Evolutionary conservation across 1,284 basidiomycete species (phyloP), one percentile per base, ranked within the genome.

Genomic region (Leccinum insolens): DNA sequence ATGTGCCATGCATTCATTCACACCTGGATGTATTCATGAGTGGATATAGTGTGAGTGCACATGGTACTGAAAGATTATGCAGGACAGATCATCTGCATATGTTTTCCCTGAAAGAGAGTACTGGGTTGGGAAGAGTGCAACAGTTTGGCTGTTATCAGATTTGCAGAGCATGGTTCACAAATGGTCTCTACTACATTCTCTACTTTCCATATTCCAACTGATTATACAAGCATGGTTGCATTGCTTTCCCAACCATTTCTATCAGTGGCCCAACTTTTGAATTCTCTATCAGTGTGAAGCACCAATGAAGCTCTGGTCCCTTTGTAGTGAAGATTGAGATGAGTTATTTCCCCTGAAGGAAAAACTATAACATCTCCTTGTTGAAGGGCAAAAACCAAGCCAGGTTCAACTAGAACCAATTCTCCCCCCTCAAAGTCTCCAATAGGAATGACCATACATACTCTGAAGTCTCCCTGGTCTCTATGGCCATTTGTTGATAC

Each of bases 101-200:
- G 28, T 77, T 79, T 52, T 74, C 77, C 64, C 77, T 78, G 37
- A 59, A 44, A 63, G 63, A 22, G 2, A 46, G 31, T 17, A 31
- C 9, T 67, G 6, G 49, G 20, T 68, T 14, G 37, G 55, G 1
- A 4, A 5, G 9, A 59, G 5, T 52, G 20, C 4, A 41, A 37
- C 4, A 8, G 14, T n/a, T n/a, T 49, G 46, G 9, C 46, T 49
- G 46, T 49, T 49, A 49, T 49, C 17, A n/a, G 46, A 49, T 49
- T 49, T 49, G 46, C 46, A 49, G 46, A 11, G n/a, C 8, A 49
- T n/a, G n/a, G n/a, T 49, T n/a, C 46, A 49, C 46, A 49, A n/a
- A 49, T 49, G 17, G 46, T 49, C n/a, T 49, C 46, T n/a, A 49
- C 46, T 49, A 3, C 17, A 49, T 49, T 49, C 46, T 49, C 46